Evolutionary conservation across 768 basidiomycete species (phyloP).

Genomic region (Leucogyrophana mollusca): DNA sequence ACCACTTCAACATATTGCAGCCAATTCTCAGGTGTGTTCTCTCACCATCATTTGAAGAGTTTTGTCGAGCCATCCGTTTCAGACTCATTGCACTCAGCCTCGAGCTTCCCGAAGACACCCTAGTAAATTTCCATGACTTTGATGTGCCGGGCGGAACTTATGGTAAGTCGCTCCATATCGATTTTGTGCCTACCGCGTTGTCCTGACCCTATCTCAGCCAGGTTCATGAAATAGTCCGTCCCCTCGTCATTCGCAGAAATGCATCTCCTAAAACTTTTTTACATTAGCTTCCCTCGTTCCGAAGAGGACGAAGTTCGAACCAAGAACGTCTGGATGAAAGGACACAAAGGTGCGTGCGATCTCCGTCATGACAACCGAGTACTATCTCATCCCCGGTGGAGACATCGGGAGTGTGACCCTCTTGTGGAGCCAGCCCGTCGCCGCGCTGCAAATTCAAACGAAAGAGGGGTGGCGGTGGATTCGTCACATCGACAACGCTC

Average conservation of each 20-base stretch:
- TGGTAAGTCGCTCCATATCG: conserved; percentile 18
- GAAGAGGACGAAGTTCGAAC: conserved; percentile 32
- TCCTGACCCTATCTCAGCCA: conserved; percentile 22
- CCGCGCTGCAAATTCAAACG: conserved; percentile 49
- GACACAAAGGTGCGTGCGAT: conserved; percentile 43
- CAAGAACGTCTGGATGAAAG: conserved; percentile 54
- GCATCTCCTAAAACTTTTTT: neutral
- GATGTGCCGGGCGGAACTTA: conserved; percentile 35
- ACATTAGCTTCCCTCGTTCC: neutral
- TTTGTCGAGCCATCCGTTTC: neutral
- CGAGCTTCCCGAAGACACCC: conserved; percentile 44
- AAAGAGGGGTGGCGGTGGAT: conserved; percentile 54
- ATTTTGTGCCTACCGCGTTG: neutral
- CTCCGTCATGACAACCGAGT: neutral
- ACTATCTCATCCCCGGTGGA: conserved; percentile 1
- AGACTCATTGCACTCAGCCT: conserved; percentile 43
- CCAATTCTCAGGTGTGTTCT: conserved; percentile 32
- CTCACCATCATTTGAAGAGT: neutral
- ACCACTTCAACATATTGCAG: conserved; percentile 37
- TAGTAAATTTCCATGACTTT: conserved; percentile 40
- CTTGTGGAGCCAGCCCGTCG: conserved; percentile 49
- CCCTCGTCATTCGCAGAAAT: neutral
- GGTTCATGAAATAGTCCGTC: conserved; percentile 47
- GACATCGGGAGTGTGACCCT: conserved; percentile 52
- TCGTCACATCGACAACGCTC: conserved; percentile 48